These are phyloP conservation scores for Grosmannia serpens DNA, from an alignment of 2,329 filamentous ascomycete species.

Conservation along the genomic window DNA sequence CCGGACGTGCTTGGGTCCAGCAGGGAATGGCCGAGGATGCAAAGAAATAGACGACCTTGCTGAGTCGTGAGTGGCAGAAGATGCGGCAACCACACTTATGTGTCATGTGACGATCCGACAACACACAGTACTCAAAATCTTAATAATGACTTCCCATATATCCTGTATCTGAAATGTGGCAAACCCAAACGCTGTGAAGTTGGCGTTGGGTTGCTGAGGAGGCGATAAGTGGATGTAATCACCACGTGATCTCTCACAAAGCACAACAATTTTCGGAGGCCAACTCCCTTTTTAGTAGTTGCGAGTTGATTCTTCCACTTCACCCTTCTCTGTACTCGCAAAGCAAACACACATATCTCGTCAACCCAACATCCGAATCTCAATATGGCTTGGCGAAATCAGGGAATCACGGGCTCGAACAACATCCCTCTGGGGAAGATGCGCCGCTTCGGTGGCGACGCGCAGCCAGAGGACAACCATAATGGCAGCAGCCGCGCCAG, in stretches of 20 bases:
- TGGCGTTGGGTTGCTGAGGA: too few species aligned
- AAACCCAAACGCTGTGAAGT: too few species aligned
- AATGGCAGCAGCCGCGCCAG: constrained; percentile 8
- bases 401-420: constrained; percentile 94
- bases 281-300: neutral
- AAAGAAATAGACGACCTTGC: constrained; percentile 23
- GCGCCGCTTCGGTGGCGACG: constrained; percentile 61
- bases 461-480: constrained; percentile 18
- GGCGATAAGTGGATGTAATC: too few species aligned
- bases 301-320: neutral
- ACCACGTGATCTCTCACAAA: too few species aligned
- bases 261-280: too few species aligned
- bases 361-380: neutral
- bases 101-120: too few species aligned
- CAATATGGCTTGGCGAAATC: constrained; percentile 54
- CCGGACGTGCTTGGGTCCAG: constrained; percentile 47
- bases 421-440: constrained; percentile 88
- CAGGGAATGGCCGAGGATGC: constrained; percentile 51
- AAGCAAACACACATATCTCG: neutral
- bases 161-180: too few species aligned
- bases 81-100: too few species aligned
- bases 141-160: too few species aligned
- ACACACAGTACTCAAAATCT: too few species aligned
- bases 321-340: neutral
- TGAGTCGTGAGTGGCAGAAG: neutral